Base-by-base conservation (phyloP, 1,284 basidiomycete genomes). In the Cryptococcus deneoformans region DNA sequence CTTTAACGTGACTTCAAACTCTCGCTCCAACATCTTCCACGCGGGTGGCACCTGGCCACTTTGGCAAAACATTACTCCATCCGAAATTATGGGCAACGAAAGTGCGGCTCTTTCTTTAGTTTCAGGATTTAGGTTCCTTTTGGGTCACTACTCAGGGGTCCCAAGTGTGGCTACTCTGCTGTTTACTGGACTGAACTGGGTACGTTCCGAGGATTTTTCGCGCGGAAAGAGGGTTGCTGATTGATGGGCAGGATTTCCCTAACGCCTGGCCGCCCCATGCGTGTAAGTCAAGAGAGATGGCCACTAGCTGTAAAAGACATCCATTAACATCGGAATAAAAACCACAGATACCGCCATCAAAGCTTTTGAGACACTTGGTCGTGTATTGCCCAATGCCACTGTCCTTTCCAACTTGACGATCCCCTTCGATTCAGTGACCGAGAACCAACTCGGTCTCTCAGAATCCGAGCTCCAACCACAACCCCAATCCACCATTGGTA, bases 91-190 rank as follows among this genome's bases (percentile, higher is more conserved):
- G 14, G 70, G 77, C 29, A 86, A 84, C 65, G 73, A 78, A 55
- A 73, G 71, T 0, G 65, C 65, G 10, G 90, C 90, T 0, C 87
- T 92, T 61, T 81, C 83, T 3, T 83, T 85, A 53, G 92, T 93
- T 69, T 80, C 88, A 1, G 82, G 86, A 0, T 70, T 92, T 34
- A 86, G 91, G 69, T 80, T 88, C 79, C 85, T 90, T 2, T 71
- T 94, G 67, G 88, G 88, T 68, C 84, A 85, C 53, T 95, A 90
- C 73, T 91, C 92, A 63, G 92, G 92, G 20, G 87, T 82, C 83
- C 76, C 91, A 85, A 62, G 60, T 37, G 70, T 72, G 0, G 79
- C 85, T 4, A 88, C 87, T 5, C 87, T 95, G 65, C 66, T 91
- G 10, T 81, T 85, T 63, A 87, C 86, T 0, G 90, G 90, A 1